Conservation (phyloP, 495 filamentous ascomycete genomes). For the Tuber borchii region DNA sequence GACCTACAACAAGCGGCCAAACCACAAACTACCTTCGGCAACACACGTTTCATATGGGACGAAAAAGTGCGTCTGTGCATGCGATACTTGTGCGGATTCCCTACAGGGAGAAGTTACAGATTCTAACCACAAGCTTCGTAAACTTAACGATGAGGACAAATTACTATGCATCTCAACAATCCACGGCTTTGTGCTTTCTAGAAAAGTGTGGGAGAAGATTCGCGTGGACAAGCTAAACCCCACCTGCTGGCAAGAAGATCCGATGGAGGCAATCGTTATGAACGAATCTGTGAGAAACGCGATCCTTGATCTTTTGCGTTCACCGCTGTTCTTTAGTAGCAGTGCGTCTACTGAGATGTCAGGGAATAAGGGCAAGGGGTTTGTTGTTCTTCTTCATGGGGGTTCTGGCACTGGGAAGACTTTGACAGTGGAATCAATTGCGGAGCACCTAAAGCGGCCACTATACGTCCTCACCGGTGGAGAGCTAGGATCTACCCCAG, state of each 20-base stretch:
- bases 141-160: neutral
- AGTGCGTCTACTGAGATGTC: neutral
- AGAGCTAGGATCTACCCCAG: slow-evolving; percentile 6
- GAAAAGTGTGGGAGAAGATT: neutral
- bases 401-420: slow-evolving; percentile 19
- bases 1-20: neutral
- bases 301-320: neutral
- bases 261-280: neutral
- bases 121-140: neutral
- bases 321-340: neutral
- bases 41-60: neutral
- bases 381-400: slow-evolving; percentile 19
- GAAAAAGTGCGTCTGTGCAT: neutral
- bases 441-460: slow-evolving; percentile 13
- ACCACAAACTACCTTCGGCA: neutral
- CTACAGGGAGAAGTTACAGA: neutral
- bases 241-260: neutral
- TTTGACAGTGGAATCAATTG: slow-evolving; percentile 16
- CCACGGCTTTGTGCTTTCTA: neutral
- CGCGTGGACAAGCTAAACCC: neutral
- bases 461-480: slow-evolving; percentile 13
- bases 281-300: neutral
- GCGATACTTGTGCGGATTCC: neutral
- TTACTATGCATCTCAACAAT: neutral
- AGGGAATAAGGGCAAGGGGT: slow-evolving; percentile 18